Base-by-base conservation (phyloP, 805 yeast genomes). In the Cyberlindnera subsufficiens region DNA sequence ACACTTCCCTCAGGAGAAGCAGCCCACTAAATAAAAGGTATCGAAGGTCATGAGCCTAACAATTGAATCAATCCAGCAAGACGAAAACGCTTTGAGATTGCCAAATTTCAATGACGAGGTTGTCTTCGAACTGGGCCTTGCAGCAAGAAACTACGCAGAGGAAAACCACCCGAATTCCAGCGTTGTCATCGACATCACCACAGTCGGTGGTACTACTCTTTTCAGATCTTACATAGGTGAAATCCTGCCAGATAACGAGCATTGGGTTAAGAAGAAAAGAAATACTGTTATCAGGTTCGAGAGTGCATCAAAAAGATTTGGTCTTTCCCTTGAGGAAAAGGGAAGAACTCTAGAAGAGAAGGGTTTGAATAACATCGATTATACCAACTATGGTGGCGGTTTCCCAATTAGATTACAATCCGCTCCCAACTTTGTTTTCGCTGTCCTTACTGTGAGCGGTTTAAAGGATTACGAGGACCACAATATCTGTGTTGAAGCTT, bases 331-430 rank as follows among this genome's bases (percentile, higher is more conserved):
- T 43, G 62, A 63, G 19, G 42, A 39, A 1, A 68, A 63, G 44
- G 61, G 60, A 2, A 60, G 65, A 39, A 61, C 72, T 7, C 42
- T 68, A 3, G 73, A 68, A 34, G 68, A 65, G 4, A 58, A 60
- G 33, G 69, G 65, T 42, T 59, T 75, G 16, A 67, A 69, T 25
- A 60, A 69, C 9, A 51, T 50, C 16, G 75, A 71, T 11, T 77
- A 67, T 50, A 78, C 79, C 9, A 58, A 66, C 27, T 79, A 75
- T 49, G 84, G 84, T 19, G 84, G 84, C 42, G 69, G 74, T 30
- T 68, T 77, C 39, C 81, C 82, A 10, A 59, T 77, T 29, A 66
- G 65, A 44, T 50, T 72, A 16, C 42, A 42, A 3, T 29, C 39
- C 31, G 52, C 55, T 3, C 50, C 52, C 18, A 55, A 56, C 18